These are phyloP conservation scores for Candida glucosophila DNA, from an alignment of 1,139 yeast species.

Conservation along the genomic window DNA sequence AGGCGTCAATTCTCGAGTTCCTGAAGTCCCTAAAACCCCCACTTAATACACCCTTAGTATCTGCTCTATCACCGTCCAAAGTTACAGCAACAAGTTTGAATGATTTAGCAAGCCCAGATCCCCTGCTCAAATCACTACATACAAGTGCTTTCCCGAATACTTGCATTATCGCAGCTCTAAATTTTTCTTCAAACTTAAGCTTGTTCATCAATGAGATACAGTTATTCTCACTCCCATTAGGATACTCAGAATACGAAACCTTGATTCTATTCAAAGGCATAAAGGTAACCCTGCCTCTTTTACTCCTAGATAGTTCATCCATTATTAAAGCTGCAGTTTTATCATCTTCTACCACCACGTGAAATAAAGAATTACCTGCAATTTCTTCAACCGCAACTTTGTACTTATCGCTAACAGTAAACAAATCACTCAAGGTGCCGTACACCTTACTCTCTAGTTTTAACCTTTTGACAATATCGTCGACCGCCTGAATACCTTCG, in stretches of 20 bases:
- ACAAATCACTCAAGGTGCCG: slow-evolving; percentile 82
- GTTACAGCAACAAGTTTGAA: slow-evolving; percentile 73
- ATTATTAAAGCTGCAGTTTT: slow-evolving; percentile 72
- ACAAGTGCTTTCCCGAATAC: slow-evolving; percentile 79
- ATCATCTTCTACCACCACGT: slow-evolving; percentile 84
- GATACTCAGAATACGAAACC: slow-evolving; percentile 33
- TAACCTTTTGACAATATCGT: slow-evolving; percentile 46
- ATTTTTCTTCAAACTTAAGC: slow-evolving; percentile 43
- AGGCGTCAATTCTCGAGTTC: slow-evolving; percentile 62
- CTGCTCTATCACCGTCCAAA: slow-evolving; percentile 85
- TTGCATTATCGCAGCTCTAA: slow-evolving; percentile 62
- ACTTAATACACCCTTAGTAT: slow-evolving; percentile 71
- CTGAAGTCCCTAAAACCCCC: slow-evolving; percentile 83
- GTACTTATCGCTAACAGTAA: slow-evolving; percentile 73
- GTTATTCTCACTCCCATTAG: slow-evolving; percentile 44
- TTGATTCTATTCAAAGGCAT: slow-evolving; percentile 77
- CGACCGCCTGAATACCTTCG: slow-evolving; percentile 62
- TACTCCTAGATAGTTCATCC: slow-evolving; percentile 65
- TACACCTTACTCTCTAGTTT: slow-evolving; percentile 53
- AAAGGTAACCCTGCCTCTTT: slow-evolving; percentile 80
- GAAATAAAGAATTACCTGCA: slow-evolving; percentile 81
- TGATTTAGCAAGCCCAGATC: slow-evolving; percentile 57
- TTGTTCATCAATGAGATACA: slow-evolving; percentile 72
- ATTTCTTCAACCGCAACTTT: slow-evolving; percentile 81
- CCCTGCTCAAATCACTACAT: slow-evolving; percentile 60